Evolutionary conservation across 225 moss, liverwort and hornwort genomes (phyloP).

Genomic region (Pleurozium schreberi): DNA sequence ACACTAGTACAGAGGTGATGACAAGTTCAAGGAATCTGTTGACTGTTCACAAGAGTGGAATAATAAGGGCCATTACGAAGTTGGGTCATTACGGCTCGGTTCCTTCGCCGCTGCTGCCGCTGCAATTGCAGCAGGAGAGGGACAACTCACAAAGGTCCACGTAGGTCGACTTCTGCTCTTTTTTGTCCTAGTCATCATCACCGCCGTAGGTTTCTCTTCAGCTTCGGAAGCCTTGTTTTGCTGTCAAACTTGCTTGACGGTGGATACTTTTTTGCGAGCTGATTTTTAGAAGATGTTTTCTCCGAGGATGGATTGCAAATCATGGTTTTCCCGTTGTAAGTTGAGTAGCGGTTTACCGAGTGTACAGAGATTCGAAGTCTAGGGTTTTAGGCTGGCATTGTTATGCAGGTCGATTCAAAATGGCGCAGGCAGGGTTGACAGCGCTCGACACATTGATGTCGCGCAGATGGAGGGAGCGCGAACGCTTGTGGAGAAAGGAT

Average conservation of each 20-base stretch:
- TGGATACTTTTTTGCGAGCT: background rate
- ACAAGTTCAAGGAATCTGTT: background rate
- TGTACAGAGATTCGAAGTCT: background rate
- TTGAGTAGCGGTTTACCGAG: background rate
- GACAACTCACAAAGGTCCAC: background rate
- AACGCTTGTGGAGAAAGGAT: constrained; percentile 42
- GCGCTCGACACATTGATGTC: constrained; percentile 47
- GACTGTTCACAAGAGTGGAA: background rate
- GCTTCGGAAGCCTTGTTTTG: background rate
- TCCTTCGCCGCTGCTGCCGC: background rate
- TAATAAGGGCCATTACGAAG: constrained; percentile 1
- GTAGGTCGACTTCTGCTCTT: background rate
- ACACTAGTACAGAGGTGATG: background rate
- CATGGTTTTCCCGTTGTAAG: background rate
- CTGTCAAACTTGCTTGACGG: background rate
- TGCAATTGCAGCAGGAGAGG: background rate
- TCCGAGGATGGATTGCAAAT: background rate
- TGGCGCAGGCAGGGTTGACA: constrained; percentile 47
- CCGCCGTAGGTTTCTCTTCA: background rate
- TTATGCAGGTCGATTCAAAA: background rate
- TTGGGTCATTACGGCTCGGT: constrained; percentile 9
- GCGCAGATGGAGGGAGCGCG: constrained; percentile 40
- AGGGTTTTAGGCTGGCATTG: background rate
- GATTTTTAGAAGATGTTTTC: background rate
- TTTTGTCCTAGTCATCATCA: background rate